Percentiles rank a stretch among this genome's conserved stretches.
Conservation (phyloP, 2,329 filamentous ascomycete species). For the Colletotrichum sp. region DNA sequence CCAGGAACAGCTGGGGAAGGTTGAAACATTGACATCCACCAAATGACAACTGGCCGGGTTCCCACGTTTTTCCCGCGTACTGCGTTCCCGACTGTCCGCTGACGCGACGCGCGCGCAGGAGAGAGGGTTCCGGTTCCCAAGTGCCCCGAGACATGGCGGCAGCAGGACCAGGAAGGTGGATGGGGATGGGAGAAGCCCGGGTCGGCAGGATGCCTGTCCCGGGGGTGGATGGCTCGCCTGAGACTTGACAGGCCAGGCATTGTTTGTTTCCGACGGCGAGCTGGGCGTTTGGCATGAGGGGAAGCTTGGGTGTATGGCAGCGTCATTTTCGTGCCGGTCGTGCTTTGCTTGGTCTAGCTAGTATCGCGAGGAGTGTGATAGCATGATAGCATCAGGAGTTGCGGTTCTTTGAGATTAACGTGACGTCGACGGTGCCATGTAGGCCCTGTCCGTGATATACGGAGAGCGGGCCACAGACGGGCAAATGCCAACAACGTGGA, state of each 20-base stretch:
- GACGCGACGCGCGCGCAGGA: neutral
- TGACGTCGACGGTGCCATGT: neutral
- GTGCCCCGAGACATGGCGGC: neutral
- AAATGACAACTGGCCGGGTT: constrained; percentile 12
- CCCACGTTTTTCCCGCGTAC: constrained; percentile 13
- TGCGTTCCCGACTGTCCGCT: neutral
- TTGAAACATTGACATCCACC: constrained; percentile 12
- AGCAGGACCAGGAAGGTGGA: neutral
- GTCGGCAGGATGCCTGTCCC: constrained; percentile 5
- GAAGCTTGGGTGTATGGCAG: neutral
- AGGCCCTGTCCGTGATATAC: neutral
- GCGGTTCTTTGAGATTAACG: neutral
- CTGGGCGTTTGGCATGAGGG: neutral
- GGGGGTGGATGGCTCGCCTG: neutral
- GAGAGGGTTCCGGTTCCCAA: neutral
- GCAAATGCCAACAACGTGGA: neutral
- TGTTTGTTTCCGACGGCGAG: constrained; percentile 5
- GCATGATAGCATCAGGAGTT: neutral
- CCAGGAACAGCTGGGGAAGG: constrained; percentile 1
- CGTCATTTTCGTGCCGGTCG: neutral
- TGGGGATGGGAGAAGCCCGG: neutral
- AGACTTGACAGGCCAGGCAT: constrained; percentile 12
- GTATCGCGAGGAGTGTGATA: neutral
- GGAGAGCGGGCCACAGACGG: neutral
- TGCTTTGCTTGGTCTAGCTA: neutral